These are phyloP conservation scores for Xylariales sp. DNA, from an alignment of 2,329 filamentous ascomycete species.

Conservation along the genomic window DNA sequence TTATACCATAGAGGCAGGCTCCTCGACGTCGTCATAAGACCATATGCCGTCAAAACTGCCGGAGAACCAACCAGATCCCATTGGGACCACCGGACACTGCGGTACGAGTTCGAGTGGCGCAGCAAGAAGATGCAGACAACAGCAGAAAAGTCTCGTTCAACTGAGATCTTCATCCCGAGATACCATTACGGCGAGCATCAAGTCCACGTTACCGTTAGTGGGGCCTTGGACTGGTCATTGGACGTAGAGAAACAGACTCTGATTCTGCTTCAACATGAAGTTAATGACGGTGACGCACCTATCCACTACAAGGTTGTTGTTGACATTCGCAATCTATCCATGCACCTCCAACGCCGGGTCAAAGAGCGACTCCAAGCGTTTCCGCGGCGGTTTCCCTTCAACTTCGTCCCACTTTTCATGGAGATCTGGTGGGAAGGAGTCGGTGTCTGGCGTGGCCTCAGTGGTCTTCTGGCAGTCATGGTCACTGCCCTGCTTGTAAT, in stretches of 20 bases:
- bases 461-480: no score
- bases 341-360: background rate
- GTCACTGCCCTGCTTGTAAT: no score
- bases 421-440: no score
- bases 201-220: slow-evolving; percentile 21
- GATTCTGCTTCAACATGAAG: slow-evolving; percentile 17
- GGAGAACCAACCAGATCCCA: slow-evolving; percentile 29
- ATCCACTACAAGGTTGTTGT: slow-evolving; percentile 3
- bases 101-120: slow-evolving; percentile 30
- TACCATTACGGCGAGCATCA: slow-evolving; percentile 32
- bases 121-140: background rate
- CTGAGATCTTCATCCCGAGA: slow-evolving; percentile 33
- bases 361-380: background rate
- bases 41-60: slow-evolving; percentile 36
- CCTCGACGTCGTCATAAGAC: slow-evolving; percentile 34
- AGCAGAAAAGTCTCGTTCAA: slow-evolving; percentile 23
- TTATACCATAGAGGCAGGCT: slow-evolving; percentile 33
- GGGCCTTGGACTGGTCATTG: slow-evolving; percentile 26
- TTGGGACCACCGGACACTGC: slow-evolving; percentile 30
- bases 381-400: no score
- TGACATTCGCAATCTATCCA: slow-evolving; percentile 1
- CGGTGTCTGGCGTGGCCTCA: no score
- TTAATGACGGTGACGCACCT: background rate
- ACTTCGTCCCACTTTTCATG: no score
- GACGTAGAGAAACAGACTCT: slow-evolving; percentile 26